Conservation (phyloP, 2,329 filamentous ascomycete genomes). For the Colletotrichum magnum region DNA sequence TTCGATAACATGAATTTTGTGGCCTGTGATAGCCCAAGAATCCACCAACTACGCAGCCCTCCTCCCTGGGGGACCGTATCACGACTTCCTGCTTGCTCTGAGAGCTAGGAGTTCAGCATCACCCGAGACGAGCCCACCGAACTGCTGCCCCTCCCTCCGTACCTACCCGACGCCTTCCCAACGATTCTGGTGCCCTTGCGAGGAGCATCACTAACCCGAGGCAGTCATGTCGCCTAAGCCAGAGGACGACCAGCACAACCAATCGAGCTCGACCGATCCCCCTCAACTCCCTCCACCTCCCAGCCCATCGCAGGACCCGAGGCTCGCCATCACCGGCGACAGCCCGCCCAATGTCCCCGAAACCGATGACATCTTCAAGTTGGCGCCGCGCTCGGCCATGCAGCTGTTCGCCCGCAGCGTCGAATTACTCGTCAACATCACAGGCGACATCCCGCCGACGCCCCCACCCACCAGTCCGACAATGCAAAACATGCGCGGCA, state of each 20-base stretch:
- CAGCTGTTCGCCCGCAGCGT: constrained; percentile 82
- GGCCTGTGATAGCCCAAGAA: constrained; percentile 7
- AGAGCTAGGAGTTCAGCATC: constrained; percentile 19
- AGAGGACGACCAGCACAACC: constrained; percentile 16
- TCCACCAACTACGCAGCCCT: constrained; percentile 19
- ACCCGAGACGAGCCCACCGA: constrained; percentile 10
- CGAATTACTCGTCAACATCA: constrained; percentile 79
- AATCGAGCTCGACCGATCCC: constrained; percentile 43
- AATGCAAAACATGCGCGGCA: constrained; percentile 75
- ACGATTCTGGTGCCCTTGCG: constrained; percentile 4
- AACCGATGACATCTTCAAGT: constrained; percentile 78
- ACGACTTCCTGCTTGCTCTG: background rate
- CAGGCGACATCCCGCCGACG: constrained; percentile 86
- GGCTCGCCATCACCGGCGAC: constrained; percentile 46
- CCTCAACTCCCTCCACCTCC: constrained; percentile 59
- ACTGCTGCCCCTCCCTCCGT: background rate
- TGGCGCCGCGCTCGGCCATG: constrained; percentile 81
- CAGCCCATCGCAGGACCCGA: constrained; percentile 56
- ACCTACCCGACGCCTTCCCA: background rate
- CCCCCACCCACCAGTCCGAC: constrained; percentile 75
- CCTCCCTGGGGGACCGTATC: background rate
- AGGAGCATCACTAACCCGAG: constrained; percentile 13
- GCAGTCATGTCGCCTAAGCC: constrained; percentile 29
- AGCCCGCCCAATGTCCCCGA: constrained; percentile 48
- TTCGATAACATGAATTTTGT: constrained; percentile 34